Evolutionary conservation across 2,329 filamentous ascomycete genomes (phyloP).

Genomic region (Epichloe bromicola): DNA sequence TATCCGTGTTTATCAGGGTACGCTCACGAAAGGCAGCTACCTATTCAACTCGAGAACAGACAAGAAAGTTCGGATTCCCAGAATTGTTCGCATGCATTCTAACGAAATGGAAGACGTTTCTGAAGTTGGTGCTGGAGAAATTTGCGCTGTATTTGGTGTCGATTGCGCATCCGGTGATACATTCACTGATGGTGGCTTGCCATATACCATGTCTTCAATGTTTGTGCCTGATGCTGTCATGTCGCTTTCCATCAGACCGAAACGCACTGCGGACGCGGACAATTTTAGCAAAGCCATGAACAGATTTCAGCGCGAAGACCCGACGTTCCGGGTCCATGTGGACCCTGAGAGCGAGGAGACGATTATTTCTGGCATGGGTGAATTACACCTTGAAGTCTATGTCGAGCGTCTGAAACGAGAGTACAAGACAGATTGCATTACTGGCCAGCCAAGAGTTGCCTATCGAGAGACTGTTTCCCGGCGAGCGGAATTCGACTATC

Average conservation of each 20-base stretch:
- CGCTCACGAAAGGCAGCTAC: conserved; percentile 73
- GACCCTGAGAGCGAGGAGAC: conserved; percentile 90
- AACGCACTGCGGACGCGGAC: conserved; percentile 78
- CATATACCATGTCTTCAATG: conserved; percentile 97
- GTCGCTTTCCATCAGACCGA: conserved; percentile 92
- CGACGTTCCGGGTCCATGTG: conserved; percentile 89
- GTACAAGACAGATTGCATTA: conserved; percentile 90
- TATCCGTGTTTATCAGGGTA: conserved; percentile 94
- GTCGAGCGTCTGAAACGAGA: conserved; percentile 93
- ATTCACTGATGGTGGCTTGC: conserved; percentile 85
- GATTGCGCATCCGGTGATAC: conserved; percentile 97
- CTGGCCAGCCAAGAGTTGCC: conserved; percentile 91
- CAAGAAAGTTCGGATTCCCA: conserved; percentile 92
- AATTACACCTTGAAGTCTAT: conserved; percentile 93
- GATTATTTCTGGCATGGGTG: conserved; percentile 97
- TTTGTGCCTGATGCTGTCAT: conserved; percentile 96
- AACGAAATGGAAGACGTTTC: conserved; percentile 97
- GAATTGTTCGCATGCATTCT: conserved; percentile 98
- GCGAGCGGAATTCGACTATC: conserved; percentile 75
- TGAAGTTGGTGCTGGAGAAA: conserved; percentile 91
- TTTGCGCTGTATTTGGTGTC: conserved; percentile 95
- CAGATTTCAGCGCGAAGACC: conserved; percentile 95
- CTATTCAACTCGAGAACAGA: conserved; percentile 88
- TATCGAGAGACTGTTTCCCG: conserved; percentile 88
- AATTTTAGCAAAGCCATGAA: conserved; percentile 99